Evolutionary conservation across 176 grass and related monocot species (phyloP), one percentile per base, ranked within the genome.

Genomic region (Areca catechu): DNA sequence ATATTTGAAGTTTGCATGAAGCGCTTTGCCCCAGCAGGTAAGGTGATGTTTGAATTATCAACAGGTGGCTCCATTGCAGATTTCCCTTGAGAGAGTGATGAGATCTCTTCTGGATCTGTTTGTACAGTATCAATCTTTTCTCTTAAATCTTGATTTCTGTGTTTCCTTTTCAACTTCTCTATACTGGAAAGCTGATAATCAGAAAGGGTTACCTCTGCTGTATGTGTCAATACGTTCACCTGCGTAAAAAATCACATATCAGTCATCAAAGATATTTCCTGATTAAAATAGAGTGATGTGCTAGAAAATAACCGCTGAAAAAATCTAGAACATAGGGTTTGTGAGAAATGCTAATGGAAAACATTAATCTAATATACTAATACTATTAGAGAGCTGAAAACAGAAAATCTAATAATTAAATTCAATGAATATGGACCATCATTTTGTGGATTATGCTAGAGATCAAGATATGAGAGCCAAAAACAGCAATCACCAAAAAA

Each of bases 181-280:
- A 95, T 81, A 54, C n/a, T 4, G 20, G 4, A 0, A 69, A 65
- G 18, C 19, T 80, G 68, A 51, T 69, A 15, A 25, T 53, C 18
- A 20, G 4, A n/a, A 76, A 30, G 50, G 20, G 63, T 16, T 29
- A 70, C 73, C 20, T 95, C 85, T 34, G 71, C 23, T 37, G 73
- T 81, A 81, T 89, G 90, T 19, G 71, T 89, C 47, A 86, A 80
- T 54, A 95, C 74, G 57, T 95, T 89, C 28, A 95, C 84, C 89
- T 95, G 65, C 28, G 56, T 20, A 72, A 16, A 68, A 21, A 34
- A 78, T 16, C 63, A 7, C 60, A 69, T 23, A 56, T 20, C 20
- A n/a, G 16, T 2, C 18, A 69, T 69, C 4, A 56, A 12, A 20
- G 48, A 16, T 20, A 18, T 17, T 29, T 17, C 17, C 34, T 43